Conservation (phyloP, 805 yeast species). For the Metschnikowia picachoensis region DNA sequence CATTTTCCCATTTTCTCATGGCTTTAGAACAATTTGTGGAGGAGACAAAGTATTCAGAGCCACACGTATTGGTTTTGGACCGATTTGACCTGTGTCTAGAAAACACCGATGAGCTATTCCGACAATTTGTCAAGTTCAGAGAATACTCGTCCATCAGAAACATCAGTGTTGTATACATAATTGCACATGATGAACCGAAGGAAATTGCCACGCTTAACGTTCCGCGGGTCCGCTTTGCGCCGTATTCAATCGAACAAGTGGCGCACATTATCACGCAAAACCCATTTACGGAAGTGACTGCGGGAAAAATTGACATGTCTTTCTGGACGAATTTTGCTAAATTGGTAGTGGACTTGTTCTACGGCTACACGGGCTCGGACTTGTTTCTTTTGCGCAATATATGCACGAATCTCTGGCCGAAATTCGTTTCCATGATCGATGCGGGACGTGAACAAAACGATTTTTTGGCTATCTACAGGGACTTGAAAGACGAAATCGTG, state of each 20-base stretch:
- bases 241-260: conserved; percentile 36
- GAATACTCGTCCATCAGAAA: conserved; percentile 36
- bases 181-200: conserved; percentile 37
- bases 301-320: conserved; percentile 1
- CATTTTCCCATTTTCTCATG: conserved; percentile 36
- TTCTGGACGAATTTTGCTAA: conserved; percentile 44
- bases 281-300: conserved; percentile 4
- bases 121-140: conserved; percentile 39
- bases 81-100: conserved; percentile 46
- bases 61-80: conserved; percentile 45
- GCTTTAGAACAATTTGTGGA: conserved; percentile 38
- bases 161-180: conserved; percentile 37
- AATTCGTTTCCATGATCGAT: conserved; percentile 26
- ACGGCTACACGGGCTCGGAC: conserved; percentile 43
- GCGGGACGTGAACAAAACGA: conserved; percentile 23
- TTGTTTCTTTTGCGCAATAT: conserved; percentile 34
- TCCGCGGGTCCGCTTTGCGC: conserved; percentile 39
- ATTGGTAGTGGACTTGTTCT: conserved; percentile 43
- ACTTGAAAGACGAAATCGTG: conserved; percentile 25
- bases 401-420: conserved; percentile 31
- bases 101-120: conserved; percentile 35
- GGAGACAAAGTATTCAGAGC: conserved; percentile 27
- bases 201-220: conserved; percentile 34
- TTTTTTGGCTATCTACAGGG: conserved; percentile 34
- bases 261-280: conserved; percentile 28